Percentiles rank a stretch among this genome's conserved stretches.
Evolutionary conservation across 2,329 filamentous ascomycete genomes (phyloP).

Genomic region (Onygenales sp.): DNA sequence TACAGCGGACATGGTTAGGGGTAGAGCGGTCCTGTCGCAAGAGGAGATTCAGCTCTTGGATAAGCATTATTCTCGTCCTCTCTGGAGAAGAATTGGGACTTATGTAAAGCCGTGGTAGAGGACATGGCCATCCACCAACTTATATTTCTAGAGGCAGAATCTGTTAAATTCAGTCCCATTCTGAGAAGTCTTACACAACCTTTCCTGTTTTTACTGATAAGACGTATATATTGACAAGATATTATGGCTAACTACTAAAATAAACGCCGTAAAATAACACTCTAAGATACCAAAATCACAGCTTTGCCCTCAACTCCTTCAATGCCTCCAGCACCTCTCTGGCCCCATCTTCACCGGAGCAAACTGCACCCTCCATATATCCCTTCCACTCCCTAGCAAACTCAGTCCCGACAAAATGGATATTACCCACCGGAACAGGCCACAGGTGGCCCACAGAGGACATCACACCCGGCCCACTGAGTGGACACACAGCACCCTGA

Average conservation of each 20-base stretch:
- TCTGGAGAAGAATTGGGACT: not conserved
- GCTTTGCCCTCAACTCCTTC: not conserved
- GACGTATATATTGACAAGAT: not conserved
- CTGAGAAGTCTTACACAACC: too few relatives aligned
- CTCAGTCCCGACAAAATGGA: conserved; percentile 49
- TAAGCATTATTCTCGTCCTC: not conserved
- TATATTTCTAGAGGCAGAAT: not conserved
- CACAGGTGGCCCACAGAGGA: conserved; percentile 20
- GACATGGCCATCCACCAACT: not conserved
- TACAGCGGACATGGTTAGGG: not conserved
- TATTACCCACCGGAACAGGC: conserved; percentile 24
- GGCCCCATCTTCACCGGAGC: conserved; percentile 42
- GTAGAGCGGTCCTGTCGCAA: not conserved
- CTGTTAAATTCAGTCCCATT: too few relatives aligned
- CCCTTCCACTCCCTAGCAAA: conserved; percentile 45
- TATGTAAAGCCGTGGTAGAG: not conserved
- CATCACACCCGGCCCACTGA: conserved; percentile 27
- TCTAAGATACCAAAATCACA: not conserved
- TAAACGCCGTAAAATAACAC: not conserved
- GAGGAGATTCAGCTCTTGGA: not conserved
- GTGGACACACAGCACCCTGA: conserved; percentile 29
- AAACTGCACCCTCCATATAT: conserved; percentile 50
- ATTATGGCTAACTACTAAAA: not conserved
- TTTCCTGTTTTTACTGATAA: not conserved
- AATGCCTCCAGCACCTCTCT: conserved; percentile 30